phyloP scores from a whole-genome alignment of 306 rosid genomes.

The Acmispon strigosus region DNA sequence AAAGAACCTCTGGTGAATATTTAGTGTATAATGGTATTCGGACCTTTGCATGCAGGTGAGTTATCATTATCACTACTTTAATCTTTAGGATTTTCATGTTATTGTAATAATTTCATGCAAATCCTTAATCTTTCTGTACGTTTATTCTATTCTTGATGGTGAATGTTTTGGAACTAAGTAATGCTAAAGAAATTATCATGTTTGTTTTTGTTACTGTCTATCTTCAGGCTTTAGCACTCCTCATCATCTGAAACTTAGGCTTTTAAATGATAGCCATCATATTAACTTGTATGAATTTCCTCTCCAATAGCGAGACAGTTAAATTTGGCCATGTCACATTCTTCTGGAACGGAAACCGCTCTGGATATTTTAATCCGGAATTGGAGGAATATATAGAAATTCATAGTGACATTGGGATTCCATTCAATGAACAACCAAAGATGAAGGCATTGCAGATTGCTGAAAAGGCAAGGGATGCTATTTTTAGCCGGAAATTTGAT shows the following conservation, averaged over 20 bases:
- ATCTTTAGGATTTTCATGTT: background rate
- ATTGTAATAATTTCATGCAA: background rate
- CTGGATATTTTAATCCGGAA: constrained; percentile 68
- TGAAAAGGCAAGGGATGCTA: constrained; percentile 90
- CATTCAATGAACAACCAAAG: constrained; percentile 80
- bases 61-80: background rate
- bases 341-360: constrained; percentile 98
- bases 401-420: constrained; percentile 89
- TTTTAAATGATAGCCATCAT: background rate
- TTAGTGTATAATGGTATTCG: constrained; percentile 72
- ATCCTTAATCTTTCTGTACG: background rate
- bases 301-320: constrained; percentile 77
- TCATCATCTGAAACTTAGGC: background rate
- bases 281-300: background rate
- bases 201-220: background rate
- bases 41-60: constrained; percentile 96
- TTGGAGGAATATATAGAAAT: constrained; percentile 89
- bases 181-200: background rate
- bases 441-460: constrained; percentile 94
- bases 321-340: constrained; percentile 98
- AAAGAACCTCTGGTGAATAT: constrained; percentile 98
- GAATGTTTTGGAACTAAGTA: background rate
- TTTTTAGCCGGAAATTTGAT: constrained; percentile 71
- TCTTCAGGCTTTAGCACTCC: background rate
- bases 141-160: constrained; percentile 1